Base-by-base conservation (phyloP, 768 basidiomycete genomes). In the Leucosporidium creatinivorum region DNA sequence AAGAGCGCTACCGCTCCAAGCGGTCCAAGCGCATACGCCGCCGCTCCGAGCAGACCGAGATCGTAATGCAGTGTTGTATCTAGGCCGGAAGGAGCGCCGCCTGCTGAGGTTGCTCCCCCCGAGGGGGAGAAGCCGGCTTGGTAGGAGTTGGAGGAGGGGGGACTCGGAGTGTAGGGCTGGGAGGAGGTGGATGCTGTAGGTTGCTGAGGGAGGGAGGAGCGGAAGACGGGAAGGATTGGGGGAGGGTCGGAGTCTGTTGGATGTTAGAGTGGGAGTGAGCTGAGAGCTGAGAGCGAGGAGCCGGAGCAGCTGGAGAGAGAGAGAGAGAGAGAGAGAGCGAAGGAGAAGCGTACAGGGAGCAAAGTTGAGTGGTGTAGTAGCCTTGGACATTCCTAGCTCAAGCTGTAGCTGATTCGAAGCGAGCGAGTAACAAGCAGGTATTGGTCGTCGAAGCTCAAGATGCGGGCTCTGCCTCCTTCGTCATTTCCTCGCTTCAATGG, bases 301-400 rank as follows among this genome's bases (percentile, higher is more conserved):
- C 19, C 10, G 33, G 5, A 33, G 33, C 33, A 5, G 33, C 33
- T 33, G 33, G 33, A 5, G 33, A 33, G 33, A 10, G 33, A 4
- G 33, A 10, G 10, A 33, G 4, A 36, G 18, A 4, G 4, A 31
- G 21, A 62, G 33, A 36, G 33, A 36, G 33, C 33, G 33, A 12
- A 6, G 33, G 33, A 36, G 33, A 36, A 36, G 33, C 39, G 26
- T 13, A 67, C 69, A 70, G 8, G 69, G 69, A 0, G 69, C 69
- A n/a, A 70, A 70, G 52, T 70, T 70, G 55, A 70, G 63, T 1
- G 65, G 54, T 6, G 30, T 69, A 1, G 68, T 33, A 12, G 36
- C 10, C 39, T 44, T 44, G 39, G 39, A 44, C 39, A 44, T 44
- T 12, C 8, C n/a, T 2, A 44, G 39, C 3, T 33, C 39, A 15